Percentiles rank a stretch among this genome's conserved stretches.
These are phyloP conservation scores for Phytopythium oedochilum DNA, from an alignment of 352 stramenopile genomes.

Conservation along the genomic window DNA sequence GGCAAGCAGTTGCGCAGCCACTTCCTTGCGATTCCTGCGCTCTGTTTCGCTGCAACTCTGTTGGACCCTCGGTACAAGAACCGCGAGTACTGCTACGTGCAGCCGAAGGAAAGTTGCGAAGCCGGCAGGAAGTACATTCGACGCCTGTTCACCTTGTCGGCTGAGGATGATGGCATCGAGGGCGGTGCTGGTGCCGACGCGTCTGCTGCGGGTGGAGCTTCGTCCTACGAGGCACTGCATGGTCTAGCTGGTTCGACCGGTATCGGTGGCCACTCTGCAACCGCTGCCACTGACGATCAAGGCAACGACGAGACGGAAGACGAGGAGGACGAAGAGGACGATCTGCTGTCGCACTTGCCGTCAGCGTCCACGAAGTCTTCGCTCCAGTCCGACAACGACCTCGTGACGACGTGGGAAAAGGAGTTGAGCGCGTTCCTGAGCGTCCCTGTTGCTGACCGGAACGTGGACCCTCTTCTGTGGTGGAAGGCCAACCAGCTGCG, in stretches of 20 bases:
- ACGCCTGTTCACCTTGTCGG: slow-evolving; percentile 39
- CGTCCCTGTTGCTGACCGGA: slow-evolving; percentile 65
- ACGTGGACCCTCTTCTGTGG: slow-evolving; percentile 68
- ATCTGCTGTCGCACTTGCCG: slow-evolving; percentile 63
- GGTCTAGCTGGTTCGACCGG: background rate
- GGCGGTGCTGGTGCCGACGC: background rate
- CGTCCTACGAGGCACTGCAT: slow-evolving; percentile 17
- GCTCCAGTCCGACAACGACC: slow-evolving; percentile 36
- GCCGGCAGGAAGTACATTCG: slow-evolving; percentile 53
- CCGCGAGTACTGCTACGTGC: slow-evolving; percentile 73
- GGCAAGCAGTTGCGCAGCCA: slow-evolving; percentile 47
- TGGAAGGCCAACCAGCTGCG: slow-evolving; percentile 78
- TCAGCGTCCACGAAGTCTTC: slow-evolving; percentile 50
- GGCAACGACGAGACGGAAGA: slow-evolving; percentile 1
- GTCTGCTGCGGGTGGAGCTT: background rate
- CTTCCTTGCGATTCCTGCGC: slow-evolving; percentile 41
- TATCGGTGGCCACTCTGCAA: no score
- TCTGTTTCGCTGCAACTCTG: slow-evolving; percentile 68
- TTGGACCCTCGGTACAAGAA: slow-evolving; percentile 82
- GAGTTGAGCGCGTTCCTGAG: slow-evolving; percentile 70
- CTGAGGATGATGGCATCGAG: slow-evolving; percentile 15
- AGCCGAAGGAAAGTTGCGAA: slow-evolving; percentile 42
- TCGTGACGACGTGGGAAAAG: slow-evolving; percentile 67
- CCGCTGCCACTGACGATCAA: background rate
- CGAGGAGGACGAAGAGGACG: slow-evolving; percentile 62